Evolutionary conservation across 768 basidiomycete species (phyloP), one percentile per base, ranked within the genome.

Genomic region (Boletus bicolor): DNA sequence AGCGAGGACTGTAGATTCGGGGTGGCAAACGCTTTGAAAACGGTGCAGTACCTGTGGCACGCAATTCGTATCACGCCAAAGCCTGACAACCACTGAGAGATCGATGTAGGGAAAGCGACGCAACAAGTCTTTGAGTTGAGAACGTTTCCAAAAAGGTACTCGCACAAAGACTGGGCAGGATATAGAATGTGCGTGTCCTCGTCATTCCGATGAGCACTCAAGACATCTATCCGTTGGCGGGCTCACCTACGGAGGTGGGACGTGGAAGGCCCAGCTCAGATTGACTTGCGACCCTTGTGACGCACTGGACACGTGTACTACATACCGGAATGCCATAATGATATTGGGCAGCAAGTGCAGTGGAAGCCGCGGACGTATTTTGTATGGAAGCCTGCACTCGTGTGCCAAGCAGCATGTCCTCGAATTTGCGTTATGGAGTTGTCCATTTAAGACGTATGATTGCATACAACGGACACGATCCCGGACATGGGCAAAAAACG

Each of bases 391-490:
- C 32, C 21, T 17, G 50, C 34, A 12, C 12, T 28, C 5, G 28
- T 32, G 39, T 12, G 19, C 32, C 44, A 19, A 35, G 5, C 8
- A 9, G 35, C 26, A 28, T 24, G 10, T 11, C 26, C 21, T 43
- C 49, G 37, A 32, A 32, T 34, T 15, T 32, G 15, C 36, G 17
- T 30, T n/a, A 36, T 5, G 19, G 5, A 35, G 21, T 14, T 35
- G 14, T 39, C 38, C 47, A 41, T 38, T n/a, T 34, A 28, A 48
- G 41, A 48, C 7, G 41, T 26, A n/a, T 19, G 54, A 51, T 64
- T 58, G 51, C 46, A 55, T 44, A 44, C 50, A 50, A 55, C 35
- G 32, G 45, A 55, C 24, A 46, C 30, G n/a, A 32, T 44, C 45
- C 44, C n/a, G 17, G 35, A 44, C 32, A 47, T n/a, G 28, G 36